Evolutionary conservation across 305 asterid genomes (phyloP).

Genomic region (Fraxinus sp.): DNA sequence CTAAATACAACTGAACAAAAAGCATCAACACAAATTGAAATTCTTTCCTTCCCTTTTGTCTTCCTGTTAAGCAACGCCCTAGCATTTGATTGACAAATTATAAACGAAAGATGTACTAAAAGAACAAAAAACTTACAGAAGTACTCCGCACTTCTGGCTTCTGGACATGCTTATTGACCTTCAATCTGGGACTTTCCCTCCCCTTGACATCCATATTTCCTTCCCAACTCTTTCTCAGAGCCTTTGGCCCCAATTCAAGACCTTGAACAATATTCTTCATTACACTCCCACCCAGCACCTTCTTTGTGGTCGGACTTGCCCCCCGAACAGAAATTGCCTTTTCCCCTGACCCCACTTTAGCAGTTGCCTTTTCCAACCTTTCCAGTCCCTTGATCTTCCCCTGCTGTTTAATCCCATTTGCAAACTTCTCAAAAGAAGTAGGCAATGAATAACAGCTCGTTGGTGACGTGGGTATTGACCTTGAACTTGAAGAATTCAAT

Average conservation of each 20-base stretch:
- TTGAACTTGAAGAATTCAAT: constrained; percentile 60
- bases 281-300: constrained; percentile 43
- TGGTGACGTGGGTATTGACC: constrained; percentile 90
- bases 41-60: neutral
- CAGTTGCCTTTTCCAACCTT: constrained; percentile 60
- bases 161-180: constrained; percentile 54
- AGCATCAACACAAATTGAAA: neutral
- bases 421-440: constrained; percentile 84
- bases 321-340: constrained; percentile 53
- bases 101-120: neutral
- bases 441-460: constrained; percentile 95
- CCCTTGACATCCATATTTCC: constrained; percentile 76
- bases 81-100: constrained; percentile 11
- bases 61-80: constrained; percentile 1
- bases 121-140: constrained; percentile 54
- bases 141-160: constrained; percentile 65
- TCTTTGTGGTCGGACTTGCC: constrained; percentile 48
- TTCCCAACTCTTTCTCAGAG: constrained; percentile 98
- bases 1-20: neutral
- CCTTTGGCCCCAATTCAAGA: constrained; percentile 78
- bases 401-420: constrained; percentile 80
- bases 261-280: constrained; percentile 70
- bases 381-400: constrained; percentile 74
- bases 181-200: constrained; percentile 81
- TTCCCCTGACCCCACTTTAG: constrained; percentile 47